phyloP scores from a whole-genome alignment of 495 filamentous ascomycete genomes.

The Halenospora varia region DNA sequence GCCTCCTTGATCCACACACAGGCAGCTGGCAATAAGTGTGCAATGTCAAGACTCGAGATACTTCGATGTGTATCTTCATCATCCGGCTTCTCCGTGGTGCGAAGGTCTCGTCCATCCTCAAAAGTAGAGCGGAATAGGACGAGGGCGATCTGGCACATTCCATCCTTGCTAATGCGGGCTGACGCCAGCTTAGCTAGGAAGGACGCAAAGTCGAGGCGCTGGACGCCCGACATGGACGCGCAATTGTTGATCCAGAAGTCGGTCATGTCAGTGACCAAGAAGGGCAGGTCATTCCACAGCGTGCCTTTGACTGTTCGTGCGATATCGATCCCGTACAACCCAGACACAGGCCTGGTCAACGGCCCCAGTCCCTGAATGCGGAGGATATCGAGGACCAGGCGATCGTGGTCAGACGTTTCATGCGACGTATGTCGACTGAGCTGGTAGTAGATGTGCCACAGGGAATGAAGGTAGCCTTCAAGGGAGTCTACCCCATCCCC shows the following conservation, averaged over 20 bases:
- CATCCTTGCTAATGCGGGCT: not conserved
- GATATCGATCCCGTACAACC: not conserved
- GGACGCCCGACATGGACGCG: not conserved
- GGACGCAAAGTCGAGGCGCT: conserved; percentile 5
- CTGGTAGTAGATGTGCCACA: not conserved
- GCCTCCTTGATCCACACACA: conserved; percentile 17
- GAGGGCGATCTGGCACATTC: conserved; percentile 18
- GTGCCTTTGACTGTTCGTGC: not conserved
- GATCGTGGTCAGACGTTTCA: not conserved
- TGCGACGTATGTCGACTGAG: not conserved
- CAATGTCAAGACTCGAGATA: conserved; percentile 15
- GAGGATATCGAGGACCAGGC: not conserved
- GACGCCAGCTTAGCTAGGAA: conserved; percentile 4
- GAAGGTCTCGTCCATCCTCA: conserved; percentile 11
- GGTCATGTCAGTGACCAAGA: not conserved
- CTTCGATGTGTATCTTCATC: conserved; percentile 15
- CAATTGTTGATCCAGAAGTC: conserved; percentile 2
- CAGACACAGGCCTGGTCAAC: not conserved
- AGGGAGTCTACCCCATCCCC: not conserved
- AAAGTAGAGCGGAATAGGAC: conserved; percentile 18
- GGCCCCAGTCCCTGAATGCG: not conserved
- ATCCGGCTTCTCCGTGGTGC: conserved; percentile 6
- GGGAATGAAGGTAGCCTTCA: not conserved
- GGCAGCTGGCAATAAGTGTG: conserved; percentile 15
- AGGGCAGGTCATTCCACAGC: not conserved